Evolutionary conservation across 2,329 filamentous ascomycete species (phyloP), one percentile per base, ranked within the genome.

Genomic region (Chaetomium sp.): DNA sequence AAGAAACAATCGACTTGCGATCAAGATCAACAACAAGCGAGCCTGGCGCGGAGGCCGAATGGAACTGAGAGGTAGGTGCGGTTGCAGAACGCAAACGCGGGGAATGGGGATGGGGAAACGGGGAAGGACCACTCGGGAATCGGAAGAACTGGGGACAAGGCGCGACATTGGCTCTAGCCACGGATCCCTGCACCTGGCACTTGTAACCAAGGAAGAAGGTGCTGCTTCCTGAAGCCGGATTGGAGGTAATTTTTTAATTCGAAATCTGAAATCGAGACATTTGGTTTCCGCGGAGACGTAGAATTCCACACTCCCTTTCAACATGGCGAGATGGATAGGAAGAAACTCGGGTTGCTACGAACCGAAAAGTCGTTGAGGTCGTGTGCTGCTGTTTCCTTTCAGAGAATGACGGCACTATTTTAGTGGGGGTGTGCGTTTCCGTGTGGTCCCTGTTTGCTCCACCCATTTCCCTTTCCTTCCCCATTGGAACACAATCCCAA

Each of bases 41-140:
- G 58, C 38, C 57, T 66, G 50, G 55, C 38, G 53, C 42, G 23
- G 23, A 53, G 25, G 33, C 25, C 33, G 62, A 47, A 49, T 45
- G 56, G 9, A 54, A 45, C 25, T 33, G 49, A 21, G 49, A 29
- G 54, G 55, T 68, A 29, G 54, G 55, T 68, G 66, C 42, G 53
- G 47, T 54, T 54, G 59, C 64, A 65, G 62, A 68, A 66, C 38
- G 66, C 67, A 65, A 68, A 68, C 54, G 67, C 68, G 68, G 65
- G 59, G 63, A 57, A 63, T 47, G 42, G 57, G 57, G 45, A 62
- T n/a, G 38, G 51, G 49, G 55, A 66, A 71, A 63, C 65, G 63
- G 63, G 66, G 66, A 62, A 66, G 31, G 31, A 21, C 53, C 53
- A 38, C 53, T 56, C 53, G 53, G 53, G 35, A 56, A 7, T 42